phyloP scores from a whole-genome alignment of 225 moss, liverwort and hornwort genomes.

The Ulota crispa region DNA sequence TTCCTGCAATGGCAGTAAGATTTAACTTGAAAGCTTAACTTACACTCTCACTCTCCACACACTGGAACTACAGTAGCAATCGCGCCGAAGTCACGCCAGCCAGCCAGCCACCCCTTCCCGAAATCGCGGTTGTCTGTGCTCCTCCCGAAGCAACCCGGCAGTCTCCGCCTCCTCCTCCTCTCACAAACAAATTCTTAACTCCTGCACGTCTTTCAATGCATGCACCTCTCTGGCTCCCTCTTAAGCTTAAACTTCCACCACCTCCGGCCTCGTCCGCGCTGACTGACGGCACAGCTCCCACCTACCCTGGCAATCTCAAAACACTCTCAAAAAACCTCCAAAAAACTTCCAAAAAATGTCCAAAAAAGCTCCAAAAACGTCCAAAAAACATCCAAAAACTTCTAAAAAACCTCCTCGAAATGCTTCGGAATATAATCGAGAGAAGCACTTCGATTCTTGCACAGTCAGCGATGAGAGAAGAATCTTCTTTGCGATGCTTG shows the following conservation, averaged over 20 bases:
- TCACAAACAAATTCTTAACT: conserved; percentile 1
- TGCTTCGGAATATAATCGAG: not conserved
- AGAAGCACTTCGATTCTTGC: not conserved
- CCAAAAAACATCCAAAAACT: not conserved
- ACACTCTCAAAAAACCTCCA: not conserved
- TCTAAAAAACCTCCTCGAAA: not conserved
- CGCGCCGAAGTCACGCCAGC: conserved; percentile 29
- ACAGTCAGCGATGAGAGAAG: not conserved
- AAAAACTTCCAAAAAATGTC: too few species aligned
- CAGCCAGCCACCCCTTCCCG: conserved; percentile 36
- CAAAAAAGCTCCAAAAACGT: not conserved
- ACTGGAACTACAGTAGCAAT: conserved; percentile 4
- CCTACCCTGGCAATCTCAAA: not conserved
- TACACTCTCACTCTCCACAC: not conserved
- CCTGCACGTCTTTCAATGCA: conserved; percentile 31
- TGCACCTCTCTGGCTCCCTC: not conserved
- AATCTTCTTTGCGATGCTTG: not conserved
- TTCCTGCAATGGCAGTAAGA: not conserved
- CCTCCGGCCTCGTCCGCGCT: not conserved
- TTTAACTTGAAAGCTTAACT: too few species aligned
- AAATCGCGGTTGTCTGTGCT: conserved; percentile 30
- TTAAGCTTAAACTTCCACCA: not conserved
- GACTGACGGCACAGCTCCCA: not conserved
- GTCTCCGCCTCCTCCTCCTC: not conserved
- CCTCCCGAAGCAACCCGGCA: conserved; percentile 31